Conservation (phyloP, 2,329 filamentous ascomycete genomes). For the Didymella exigua region DNA sequence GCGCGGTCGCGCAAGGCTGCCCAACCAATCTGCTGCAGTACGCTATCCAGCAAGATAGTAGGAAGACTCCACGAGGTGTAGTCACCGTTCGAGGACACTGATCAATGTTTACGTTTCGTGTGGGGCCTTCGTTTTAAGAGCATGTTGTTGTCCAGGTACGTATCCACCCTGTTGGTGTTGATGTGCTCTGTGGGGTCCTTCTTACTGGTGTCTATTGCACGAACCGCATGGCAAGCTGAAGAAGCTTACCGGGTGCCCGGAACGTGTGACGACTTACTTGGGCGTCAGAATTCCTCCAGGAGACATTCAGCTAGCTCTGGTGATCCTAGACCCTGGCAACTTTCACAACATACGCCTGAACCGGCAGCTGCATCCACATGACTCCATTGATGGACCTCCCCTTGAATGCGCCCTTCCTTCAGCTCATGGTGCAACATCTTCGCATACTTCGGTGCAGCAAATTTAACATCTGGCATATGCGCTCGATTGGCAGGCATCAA, state of each 20-base stretch:
- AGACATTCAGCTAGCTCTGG: background rate
- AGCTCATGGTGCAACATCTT: background rate
- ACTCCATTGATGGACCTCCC: background rate
- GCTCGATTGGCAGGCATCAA: background rate
- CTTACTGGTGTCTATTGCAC: background rate
- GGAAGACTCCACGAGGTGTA: too few species aligned
- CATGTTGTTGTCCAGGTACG: background rate
- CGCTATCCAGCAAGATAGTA: background rate
- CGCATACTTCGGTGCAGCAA: background rate
- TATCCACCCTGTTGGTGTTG: background rate
- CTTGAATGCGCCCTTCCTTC: background rate
- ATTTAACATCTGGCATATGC: background rate
- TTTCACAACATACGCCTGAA: background rate
- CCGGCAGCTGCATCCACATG: background rate
- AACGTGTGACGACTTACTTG: background rate
- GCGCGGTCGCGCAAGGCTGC: too few species aligned
- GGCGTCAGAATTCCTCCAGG: background rate
- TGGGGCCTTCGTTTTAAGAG: background rate
- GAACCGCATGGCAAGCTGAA: background rate
- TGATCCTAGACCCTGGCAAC: background rate
- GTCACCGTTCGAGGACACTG: too few species aligned
- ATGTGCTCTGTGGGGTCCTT: background rate
- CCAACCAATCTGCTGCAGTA: too few species aligned
- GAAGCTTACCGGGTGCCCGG: background rate
- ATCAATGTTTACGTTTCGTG: background rate